These are phyloP conservation scores for Aspergillus haitiensis DNA, from an alignment of 495 filamentous ascomycete genomes.

Conservation along the genomic window DNA sequence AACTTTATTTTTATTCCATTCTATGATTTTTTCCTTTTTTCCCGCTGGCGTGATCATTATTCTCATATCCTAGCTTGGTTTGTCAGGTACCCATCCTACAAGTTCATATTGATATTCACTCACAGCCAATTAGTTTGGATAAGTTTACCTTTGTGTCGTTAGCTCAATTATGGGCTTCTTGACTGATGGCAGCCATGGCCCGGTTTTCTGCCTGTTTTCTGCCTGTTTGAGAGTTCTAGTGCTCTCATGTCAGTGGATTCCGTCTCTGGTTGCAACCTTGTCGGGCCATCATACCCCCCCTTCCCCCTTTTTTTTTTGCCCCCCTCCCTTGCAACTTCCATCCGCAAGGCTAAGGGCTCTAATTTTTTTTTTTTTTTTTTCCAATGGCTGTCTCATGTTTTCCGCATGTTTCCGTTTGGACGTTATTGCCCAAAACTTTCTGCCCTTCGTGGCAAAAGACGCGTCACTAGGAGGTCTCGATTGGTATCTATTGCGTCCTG, in stretches of 20 bases:
- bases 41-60: constrained; percentile 22
- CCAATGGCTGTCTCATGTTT: constrained; percentile 27
- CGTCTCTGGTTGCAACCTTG: constrained; percentile 32
- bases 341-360: constrained; percentile 22
- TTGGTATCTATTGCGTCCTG: constrained; percentile 35
- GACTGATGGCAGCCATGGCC: constrained; percentile 15
- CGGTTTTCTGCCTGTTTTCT: constrained; percentile 3
- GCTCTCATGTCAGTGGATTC: constrained; percentile 26
- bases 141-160: constrained; percentile 19
- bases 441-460: constrained; percentile 29
- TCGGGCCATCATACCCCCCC: constrained; percentile 13
- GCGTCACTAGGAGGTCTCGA: constrained; percentile 37
- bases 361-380: constrained; percentile 19
- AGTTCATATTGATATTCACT: constrained; percentile 21
- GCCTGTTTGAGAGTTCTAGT: constrained; percentile 16
- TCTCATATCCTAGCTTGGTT: constrained; percentile 24
- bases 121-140: constrained; percentile 28
- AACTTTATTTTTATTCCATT: constrained; percentile 5
- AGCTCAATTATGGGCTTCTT: constrained; percentile 21
- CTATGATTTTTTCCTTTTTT: constrained; percentile 17
- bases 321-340: constrained; percentile 12
- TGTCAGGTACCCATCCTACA: constrained; percentile 22
- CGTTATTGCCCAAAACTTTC: constrained; percentile 22
- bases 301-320: constrained; percentile 13
- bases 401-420: constrained; percentile 30